Evolutionary conservation across 139 green algal species (phyloP), one percentile per base, ranked within the genome.

Genomic region (Chlamydomonas sp.): DNA sequence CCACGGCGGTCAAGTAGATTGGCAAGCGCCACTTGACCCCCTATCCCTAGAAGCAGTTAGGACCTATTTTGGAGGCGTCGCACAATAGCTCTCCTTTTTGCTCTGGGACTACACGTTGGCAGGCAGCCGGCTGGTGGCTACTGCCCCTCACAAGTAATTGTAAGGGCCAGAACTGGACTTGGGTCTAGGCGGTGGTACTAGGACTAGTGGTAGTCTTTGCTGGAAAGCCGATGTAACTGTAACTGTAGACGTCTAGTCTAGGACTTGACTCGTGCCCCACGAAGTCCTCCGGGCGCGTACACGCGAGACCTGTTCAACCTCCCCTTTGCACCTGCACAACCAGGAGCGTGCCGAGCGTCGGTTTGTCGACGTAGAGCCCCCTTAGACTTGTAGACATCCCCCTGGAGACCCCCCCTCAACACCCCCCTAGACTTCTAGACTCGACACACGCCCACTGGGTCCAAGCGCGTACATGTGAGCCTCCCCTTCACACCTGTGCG

Each of bases 251-350:
- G 16, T 54, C 13, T 16, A 54, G 13, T n/a, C 43, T n/a, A n/a
- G n/a, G n/a, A n/a, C n/a, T n/a, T n/a, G n/a, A n/a, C n/a, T n/a
- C n/a, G n/a, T n/a, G n/a, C n/a, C n/a, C n/a, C n/a, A n/a, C 43
- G 13, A 16, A 13, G 16, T 16, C 10, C 58, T 49, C 57, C 69
- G 48, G 73, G 48, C 20, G 28, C 16, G 13, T 22, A 69, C 28
- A 16, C 48, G 39, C 73, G 30, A 16, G 29, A 72, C 76, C 22
- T 37, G 76, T 76, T 24, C 69, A 69, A 0, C 3, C 31, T 58
- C n/a, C n/a, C n/a, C n/a, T n/a, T n/a, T n/a, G n/a, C n/a, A 82
- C 43, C 2, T 61, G 48, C 1, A 61, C 72, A 62, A 82, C 61
- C 63, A 73, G 57, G 0, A 72, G 76, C 49, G 67, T 72, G 47